phyloP scores from a whole-genome alignment of 345 rosid species.

The Reutealis trisperma region DNA sequence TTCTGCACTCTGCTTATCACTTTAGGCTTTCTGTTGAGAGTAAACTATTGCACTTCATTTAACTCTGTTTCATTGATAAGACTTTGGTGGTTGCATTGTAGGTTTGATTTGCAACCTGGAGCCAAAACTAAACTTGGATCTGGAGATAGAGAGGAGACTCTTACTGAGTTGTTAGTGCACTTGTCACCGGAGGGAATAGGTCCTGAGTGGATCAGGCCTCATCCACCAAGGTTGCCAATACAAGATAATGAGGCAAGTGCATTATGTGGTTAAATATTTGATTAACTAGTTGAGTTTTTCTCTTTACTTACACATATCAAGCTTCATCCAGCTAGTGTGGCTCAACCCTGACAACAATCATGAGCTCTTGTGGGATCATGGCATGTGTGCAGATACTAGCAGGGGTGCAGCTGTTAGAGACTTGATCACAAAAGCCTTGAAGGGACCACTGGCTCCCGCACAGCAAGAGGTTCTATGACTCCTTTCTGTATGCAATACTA shows the following conservation, averaged over 20 bases:
- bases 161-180: slow-evolving; percentile 53
- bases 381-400: slow-evolving; percentile 99
- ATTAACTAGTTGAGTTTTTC: slow-evolving; percentile 3
- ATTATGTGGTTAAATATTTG: slow-evolving; percentile 4
- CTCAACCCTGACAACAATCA: slow-evolving; percentile 90
- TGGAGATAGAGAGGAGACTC: slow-evolving; percentile 78
- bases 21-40: slow-evolving; percentile 10
- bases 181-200: slow-evolving; percentile 54
- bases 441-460: slow-evolving; percentile 74
- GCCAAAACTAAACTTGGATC: slow-evolving; percentile 71
- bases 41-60: slow-evolving; percentile 9
- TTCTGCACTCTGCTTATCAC: background rate
- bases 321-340: slow-evolving; percentile 73
- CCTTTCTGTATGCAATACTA: background rate
- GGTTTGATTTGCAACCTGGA: slow-evolving; percentile 86
- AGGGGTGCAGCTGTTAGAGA: slow-evolving; percentile 87
- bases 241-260: slow-evolving; percentile 72
- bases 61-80: slow-evolving; percentile 23
- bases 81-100: slow-evolving; percentile 27
- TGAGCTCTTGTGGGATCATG: slow-evolving; percentile 95
- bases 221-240: slow-evolving; percentile 78
- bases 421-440: slow-evolving; percentile 79
- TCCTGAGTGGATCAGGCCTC: slow-evolving; percentile 83
- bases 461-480: slow-evolving; percentile 65
- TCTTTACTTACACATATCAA: slow-evolving; percentile 16